Evolutionary conservation across 2,329 filamentous ascomycete genomes (phyloP).

Genomic region (Phialocephala sp.): DNA sequence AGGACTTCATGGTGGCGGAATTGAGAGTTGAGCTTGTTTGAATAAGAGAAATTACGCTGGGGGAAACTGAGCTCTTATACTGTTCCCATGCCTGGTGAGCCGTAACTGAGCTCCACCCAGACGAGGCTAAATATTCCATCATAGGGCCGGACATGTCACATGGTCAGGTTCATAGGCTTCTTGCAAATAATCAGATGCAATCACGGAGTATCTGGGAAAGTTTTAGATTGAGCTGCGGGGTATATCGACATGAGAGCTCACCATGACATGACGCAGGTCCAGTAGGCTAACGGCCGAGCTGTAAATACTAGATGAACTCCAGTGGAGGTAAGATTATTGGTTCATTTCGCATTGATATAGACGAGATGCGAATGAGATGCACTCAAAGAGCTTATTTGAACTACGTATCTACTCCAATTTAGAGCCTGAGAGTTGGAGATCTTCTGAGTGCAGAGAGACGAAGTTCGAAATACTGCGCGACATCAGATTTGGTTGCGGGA

Average conservation of each 20-base stretch:
- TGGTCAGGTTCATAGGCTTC: no score
- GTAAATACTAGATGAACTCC: slow-evolving; percentile 1
- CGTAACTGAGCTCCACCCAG: not conserved
- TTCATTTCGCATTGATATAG: not conserved
- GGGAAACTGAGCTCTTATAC: not conserved
- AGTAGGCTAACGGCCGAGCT: not conserved
- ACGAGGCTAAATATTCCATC: slow-evolving; percentile 1
- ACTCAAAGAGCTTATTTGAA: no score
- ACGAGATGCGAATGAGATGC: not conserved
- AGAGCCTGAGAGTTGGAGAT: no score
- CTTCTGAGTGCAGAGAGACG: no score
- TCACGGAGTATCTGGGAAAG: not conserved
- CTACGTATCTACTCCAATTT: no score
- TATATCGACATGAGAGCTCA: not conserved
- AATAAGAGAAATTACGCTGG: not conserved
- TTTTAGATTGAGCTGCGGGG: not conserved
- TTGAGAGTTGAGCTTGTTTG: no score
- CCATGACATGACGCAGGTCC: slow-evolving; percentile 9
- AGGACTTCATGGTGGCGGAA: slow-evolving; percentile 6
- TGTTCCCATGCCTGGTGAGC: not conserved
- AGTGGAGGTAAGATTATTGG: not conserved
- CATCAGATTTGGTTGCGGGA: no score
- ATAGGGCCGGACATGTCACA: no score
- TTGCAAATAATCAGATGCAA: not conserved
- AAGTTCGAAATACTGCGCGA: no score